phyloP scores from a whole-genome alignment of 805 yeast genomes.

The Teunomyces atbi region DNA sequence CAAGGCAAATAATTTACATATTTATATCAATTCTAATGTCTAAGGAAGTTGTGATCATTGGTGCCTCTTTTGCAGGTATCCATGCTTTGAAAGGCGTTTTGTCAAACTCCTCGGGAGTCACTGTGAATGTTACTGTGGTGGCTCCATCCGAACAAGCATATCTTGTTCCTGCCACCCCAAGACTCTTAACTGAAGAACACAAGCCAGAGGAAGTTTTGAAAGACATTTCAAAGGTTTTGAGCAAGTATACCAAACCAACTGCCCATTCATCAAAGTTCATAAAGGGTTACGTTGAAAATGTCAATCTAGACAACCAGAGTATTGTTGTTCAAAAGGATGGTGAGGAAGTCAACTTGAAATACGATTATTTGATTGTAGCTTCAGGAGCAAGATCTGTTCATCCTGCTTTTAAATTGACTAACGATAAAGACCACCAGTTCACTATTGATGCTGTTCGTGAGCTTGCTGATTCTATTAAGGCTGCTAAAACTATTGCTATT shows the following conservation, averaged over 20 bases:
- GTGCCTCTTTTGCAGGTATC: conserved; percentile 37
- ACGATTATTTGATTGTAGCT: conserved; percentile 36
- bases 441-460: conserved; percentile 16
- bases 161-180: conserved; percentile 29
- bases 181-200: conserved; percentile 29
- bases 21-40: neutral
- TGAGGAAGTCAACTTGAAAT: conserved; percentile 10
- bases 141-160: conserved; percentile 25
- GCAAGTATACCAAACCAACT: conserved; percentile 13
- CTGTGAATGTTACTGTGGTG: conserved; percentile 19
- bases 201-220: conserved; percentile 15
- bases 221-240: conserved; percentile 18
- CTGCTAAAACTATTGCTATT: conserved; percentile 30
- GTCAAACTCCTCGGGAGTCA: conserved; percentile 5
- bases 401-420: conserved; percentile 26
- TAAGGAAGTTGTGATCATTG: conserved; percentile 29
- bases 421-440: conserved; percentile 10
- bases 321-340: conserved; percentile 15
- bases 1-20: neutral
- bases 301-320: conserved; percentile 23
- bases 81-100: conserved; percentile 24
- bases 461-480: conserved; percentile 14
- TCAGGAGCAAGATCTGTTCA: conserved; percentile 25
- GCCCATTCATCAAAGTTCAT: conserved; percentile 15
- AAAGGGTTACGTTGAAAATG: conserved; percentile 22